phyloP scores from a whole-genome alignment of 805 yeast species.

The Lipomyces mesembrius region DNA sequence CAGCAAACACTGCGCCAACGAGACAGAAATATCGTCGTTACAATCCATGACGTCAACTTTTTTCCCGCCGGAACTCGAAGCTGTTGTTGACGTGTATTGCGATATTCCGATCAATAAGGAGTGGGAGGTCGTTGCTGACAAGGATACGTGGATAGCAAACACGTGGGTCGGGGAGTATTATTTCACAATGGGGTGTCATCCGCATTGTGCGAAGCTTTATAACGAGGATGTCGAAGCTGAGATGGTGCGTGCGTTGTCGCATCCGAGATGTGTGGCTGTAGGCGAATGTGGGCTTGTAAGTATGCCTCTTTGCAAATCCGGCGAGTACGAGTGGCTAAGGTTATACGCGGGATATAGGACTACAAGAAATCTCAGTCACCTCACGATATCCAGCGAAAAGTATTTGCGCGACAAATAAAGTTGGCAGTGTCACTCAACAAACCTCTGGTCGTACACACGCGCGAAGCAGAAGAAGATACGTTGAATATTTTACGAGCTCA shows the following conservation, averaged over 20 bases:
- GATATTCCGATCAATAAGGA: constrained; percentile 26
- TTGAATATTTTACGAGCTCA: constrained; percentile 14
- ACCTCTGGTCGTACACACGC: constrained; percentile 32
- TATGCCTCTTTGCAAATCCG: not conserved
- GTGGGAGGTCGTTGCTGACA: constrained; percentile 18
- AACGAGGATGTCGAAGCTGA: constrained; percentile 16
- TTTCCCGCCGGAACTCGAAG: constrained; percentile 23
- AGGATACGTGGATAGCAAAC: constrained; percentile 7
- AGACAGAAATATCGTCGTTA: not conserved
- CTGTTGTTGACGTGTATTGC: constrained; percentile 32
- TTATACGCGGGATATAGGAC: constrained; percentile 9
- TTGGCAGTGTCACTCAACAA: constrained; percentile 17
- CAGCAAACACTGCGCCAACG: constrained; percentile 18
- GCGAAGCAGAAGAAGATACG: constrained; percentile 34
- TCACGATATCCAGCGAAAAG: constrained; percentile 18
- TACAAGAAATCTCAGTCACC: constrained; percentile 31
- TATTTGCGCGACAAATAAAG: constrained; percentile 28
- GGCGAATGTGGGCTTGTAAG: constrained; percentile 35
- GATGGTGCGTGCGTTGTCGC: constrained; percentile 26
- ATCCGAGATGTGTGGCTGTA: constrained; percentile 31
- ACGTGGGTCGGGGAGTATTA: constrained; percentile 28
- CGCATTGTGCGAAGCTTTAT: constrained; percentile 25
- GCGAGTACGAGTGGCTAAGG: not conserved
- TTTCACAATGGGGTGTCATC: constrained; percentile 36
- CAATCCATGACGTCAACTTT: constrained; percentile 13